These are phyloP conservation scores for Alternaria panax DNA, from an alignment of 2,329 filamentous ascomycete genomes.

Conservation along the genomic window DNA sequence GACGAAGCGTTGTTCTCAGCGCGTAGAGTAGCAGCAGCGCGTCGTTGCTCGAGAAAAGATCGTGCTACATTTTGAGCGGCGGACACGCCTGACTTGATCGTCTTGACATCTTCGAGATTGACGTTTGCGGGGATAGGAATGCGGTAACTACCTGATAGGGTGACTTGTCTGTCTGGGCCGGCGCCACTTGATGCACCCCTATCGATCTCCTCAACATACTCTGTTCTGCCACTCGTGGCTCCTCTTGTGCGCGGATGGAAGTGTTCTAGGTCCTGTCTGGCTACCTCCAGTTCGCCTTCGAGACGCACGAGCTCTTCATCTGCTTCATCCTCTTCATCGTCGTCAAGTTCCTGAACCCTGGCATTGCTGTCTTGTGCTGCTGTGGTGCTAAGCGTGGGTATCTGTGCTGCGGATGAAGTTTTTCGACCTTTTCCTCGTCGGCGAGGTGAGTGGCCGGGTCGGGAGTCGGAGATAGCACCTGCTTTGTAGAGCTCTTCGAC, in stretches of 20 bases:
- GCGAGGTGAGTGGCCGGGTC: constrained; percentile 38
- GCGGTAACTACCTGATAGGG: constrained; percentile 45
- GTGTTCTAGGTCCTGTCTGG: constrained; percentile 39
- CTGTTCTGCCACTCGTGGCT: constrained; percentile 18
- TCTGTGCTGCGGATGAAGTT: constrained; percentile 28
- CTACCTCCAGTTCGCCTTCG: constrained; percentile 44
- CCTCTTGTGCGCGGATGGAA: constrained; percentile 27
- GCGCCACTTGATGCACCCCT: constrained; percentile 15
- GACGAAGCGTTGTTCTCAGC: constrained; percentile 11
- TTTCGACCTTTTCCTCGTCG: constrained; percentile 44
- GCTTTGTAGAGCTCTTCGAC: constrained; percentile 47
- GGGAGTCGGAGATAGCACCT: constrained; percentile 10
- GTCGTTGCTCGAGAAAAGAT: constrained; percentile 42
- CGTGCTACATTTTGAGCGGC: constrained; percentile 46
- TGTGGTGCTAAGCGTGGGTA: constrained; percentile 25
- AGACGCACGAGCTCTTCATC: constrained; percentile 44
- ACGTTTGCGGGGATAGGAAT: constrained; percentile 47
- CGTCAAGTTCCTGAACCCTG: constrained; percentile 26
- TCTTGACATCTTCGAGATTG: constrained; percentile 43
- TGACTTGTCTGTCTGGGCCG: constrained; percentile 39
- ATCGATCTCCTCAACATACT: constrained; percentile 42
- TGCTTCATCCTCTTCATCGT: constrained; percentile 35
- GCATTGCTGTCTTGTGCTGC: constrained; percentile 9
- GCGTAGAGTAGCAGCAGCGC: constrained; percentile 21
- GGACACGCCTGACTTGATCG: constrained; percentile 44